Evolutionary conservation across 352 stramenopile species (phyloP), one percentile per base, ranked within the genome.

Genomic region (Phytopythium cucurbitacearum): DNA sequence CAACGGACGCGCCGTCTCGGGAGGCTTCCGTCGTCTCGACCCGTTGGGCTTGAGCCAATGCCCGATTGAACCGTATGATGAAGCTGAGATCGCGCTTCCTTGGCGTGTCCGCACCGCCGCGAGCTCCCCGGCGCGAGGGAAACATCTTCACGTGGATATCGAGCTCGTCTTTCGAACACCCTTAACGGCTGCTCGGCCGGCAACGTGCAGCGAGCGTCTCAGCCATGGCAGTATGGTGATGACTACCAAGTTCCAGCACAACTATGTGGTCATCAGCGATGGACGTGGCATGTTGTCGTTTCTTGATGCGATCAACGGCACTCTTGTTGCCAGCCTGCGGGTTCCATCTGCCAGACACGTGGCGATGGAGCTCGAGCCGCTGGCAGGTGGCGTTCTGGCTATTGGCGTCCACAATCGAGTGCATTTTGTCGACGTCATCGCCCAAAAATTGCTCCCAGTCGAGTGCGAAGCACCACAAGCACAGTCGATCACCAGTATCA

Each of bases 71-170:
- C n/a, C 5, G 7, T 33, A 49, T n/a, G 37, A 59, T n/a, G 5
- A 8, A 28, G 32, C 43, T 11, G 40, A 41, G 33, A 42, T 32
- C 5, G 42, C 49, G 3, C 62, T 52, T 48, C 12, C 59, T 11
- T 34, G 57, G 15, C 16, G 33, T 5, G 40, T 50, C 6, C 37
- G 1, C 0, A 34, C 33, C 11, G n/a, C 53, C 1, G 13, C 62
- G 21, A 67, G 48, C 39, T 37, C 56, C 7, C 59, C 64, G 37
- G 28, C 57, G 10, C 12, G 43, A n/a, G 65, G 65, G 6, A 64
- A 51, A 16, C 65, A 67, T 56, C 49, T 73, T n/a, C 65, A 73
- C 34, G 51, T 69, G 35, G 65, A 73, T 34, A 38, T 73, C 3
- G 65, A 73, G 37, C 57, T 51, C n/a, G 48, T 67, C 10, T 73